Percentiles rank a stretch among this genome's conserved stretches.
phyloP scores from a whole-genome alignment of 176 grass and related monocot genomes.

The Thinopyrum elongatum region DNA sequence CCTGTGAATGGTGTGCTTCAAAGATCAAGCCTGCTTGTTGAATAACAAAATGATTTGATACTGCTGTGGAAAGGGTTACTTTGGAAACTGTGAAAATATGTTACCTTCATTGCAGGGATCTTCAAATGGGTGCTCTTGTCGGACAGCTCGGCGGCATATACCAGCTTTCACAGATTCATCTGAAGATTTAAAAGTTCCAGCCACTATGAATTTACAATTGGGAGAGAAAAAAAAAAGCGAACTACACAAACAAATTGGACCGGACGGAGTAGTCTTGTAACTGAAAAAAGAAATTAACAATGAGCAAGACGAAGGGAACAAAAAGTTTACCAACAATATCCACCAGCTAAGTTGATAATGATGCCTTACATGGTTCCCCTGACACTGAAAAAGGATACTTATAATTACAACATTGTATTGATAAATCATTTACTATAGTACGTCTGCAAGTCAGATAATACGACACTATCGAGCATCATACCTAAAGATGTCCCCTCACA shows the following conservation, averaged over 20 bases:
- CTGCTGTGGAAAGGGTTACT: no score
- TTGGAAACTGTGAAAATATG: not conserved
- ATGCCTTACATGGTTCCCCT: not conserved
- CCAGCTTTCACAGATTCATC: not conserved
- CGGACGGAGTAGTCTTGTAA: not conserved
- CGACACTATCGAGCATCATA: not conserved
- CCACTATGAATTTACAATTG: not conserved
- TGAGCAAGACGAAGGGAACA: not conserved
- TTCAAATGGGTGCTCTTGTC: not conserved
- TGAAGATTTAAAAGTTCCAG: not conserved
- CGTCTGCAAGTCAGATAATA: not conserved
- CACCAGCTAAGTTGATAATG: not conserved
- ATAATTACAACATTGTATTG: not conserved
- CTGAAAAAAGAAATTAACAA: not conserved
- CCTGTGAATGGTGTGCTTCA: no score
- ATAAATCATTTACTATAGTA: not conserved
- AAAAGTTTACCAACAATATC: slow-evolving; percentile 1
- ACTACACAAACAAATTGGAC: not conserved
- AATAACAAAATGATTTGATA: no score
- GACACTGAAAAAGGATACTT: not conserved
- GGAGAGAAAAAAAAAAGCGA: not conserved
- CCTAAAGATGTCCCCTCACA: not conserved
- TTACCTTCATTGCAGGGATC: not conserved
- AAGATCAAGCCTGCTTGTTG: no score
- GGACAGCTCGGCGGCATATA: not conserved